Evolutionary conservation across 306 rosid species (phyloP).

Genomic region (Rosa lucieae): DNA sequence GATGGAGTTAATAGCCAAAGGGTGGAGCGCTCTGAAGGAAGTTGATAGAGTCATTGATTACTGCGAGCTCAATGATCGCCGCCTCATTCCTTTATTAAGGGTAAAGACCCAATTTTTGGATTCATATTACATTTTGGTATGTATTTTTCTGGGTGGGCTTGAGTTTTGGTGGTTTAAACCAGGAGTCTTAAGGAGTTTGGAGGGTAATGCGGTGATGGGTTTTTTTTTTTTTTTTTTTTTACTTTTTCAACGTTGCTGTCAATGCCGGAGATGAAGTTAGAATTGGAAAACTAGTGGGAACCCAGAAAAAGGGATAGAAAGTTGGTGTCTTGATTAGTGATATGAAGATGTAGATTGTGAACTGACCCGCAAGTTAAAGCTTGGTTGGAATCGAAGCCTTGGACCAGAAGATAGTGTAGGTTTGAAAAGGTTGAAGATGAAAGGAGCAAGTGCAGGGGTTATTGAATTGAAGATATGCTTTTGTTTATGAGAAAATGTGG

Average conservation of each 20-base stretch:
- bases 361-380: neutral
- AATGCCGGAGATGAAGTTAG: neutral
- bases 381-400: no score
- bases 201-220: neutral
- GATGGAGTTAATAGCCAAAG: slow-evolving; percentile 80
- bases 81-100: slow-evolving; percentile 81
- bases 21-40: slow-evolving; percentile 85
- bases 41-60: slow-evolving; percentile 90
- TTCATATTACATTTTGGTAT: neutral
- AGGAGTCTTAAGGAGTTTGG: no score
- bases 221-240: no score
- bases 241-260: no score
- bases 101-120: slow-evolving; percentile 24
- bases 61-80: slow-evolving; percentile 69
- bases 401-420: no score
- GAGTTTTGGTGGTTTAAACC: neutral
- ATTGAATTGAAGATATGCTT: neutral
- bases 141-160: no score
- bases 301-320: neutral
- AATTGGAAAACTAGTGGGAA: neutral
- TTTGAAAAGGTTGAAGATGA: neutral
- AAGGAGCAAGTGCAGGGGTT: neutral
- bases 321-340: neutral
- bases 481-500: neutral
- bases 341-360: neutral